Evolutionary conservation across 2,329 filamentous ascomycete genomes (phyloP), one percentile per base, ranked within the genome.

Genomic region (Colletotrichum trifolii): DNA sequence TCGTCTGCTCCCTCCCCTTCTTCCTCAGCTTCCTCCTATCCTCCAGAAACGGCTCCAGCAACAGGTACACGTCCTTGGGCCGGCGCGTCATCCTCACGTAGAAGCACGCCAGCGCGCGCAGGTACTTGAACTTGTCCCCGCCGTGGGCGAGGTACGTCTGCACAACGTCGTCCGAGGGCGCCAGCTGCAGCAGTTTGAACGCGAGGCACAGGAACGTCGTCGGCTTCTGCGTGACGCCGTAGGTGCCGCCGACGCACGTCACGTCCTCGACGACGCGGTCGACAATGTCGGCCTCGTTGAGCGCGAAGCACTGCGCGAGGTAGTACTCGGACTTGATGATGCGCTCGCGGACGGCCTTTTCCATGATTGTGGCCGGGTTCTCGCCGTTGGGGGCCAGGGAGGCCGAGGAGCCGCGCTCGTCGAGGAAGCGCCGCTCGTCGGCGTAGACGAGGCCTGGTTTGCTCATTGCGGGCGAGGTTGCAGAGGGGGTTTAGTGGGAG

Each of bases 221-320:
- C 0, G 96, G 95, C 72, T 92, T 92, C 77, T 97, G 95, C 52
- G 89, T 86, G 15, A 88, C 86, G 57, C 94, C 94, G 73, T 93
- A 93, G 6, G 94, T 97, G 70, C 96, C 96, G 68, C 94, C 96
- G 61, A 99, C 87, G 77, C 91, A 96, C 53, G 82, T 85, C 50
- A 99, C 86, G 78, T 90, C 85, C 71, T 95, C 91, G 34, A 93
- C 91, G 0, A 96, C 94, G 69, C 96, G 92, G 80, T 97, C 93
- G 72, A 97, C 91, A 6, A 99, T 83, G 77, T 89, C 87, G 56
- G 88, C 87, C 75, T 90, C 89, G 81, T 98, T 99, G 69, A 99
- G 85, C 46, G 92, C 96, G 79, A 98, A 99, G 77, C 96, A 97
- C 81, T 97, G 94, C 80, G 98, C 96, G 79, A 97, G 97, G 91